phyloP scores from a whole-genome alignment of 2,329 filamentous ascomycete species.

The Leptosphaerulina australis region DNA sequence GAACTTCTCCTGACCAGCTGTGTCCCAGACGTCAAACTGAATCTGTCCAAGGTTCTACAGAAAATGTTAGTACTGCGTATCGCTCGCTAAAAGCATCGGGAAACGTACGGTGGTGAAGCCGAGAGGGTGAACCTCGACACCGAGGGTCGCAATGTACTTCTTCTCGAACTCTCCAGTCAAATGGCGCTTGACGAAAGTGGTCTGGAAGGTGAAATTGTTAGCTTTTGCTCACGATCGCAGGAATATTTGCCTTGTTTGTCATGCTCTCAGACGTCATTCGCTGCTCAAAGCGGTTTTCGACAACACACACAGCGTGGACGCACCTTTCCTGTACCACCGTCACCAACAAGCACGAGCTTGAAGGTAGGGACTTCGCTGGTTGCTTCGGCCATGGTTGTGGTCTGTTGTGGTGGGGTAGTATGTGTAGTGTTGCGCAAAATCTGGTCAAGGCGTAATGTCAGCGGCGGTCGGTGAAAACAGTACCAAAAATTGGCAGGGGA shows the following conservation, averaged over 20 bases:
- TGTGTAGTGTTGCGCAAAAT: constrained; percentile 37
- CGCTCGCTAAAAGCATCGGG: constrained; percentile 16
- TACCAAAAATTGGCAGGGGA: constrained; percentile 22
- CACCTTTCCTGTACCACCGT: constrained; percentile 99
- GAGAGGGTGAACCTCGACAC: constrained; percentile 99
- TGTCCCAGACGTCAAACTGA: constrained; percentile 99
- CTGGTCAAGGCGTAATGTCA: constrained; percentile 28
- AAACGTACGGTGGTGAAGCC: constrained; percentile 90
- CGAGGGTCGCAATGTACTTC: constrained; percentile 99
- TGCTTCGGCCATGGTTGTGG: constrained; percentile 61
- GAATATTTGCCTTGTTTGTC: constrained; percentile 3
- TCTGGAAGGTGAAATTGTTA: constrained; percentile 62
- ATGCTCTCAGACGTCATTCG: constrained; percentile 5
- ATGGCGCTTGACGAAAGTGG: constrained; percentile 99
- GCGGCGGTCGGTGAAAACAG: constrained; percentile 22
- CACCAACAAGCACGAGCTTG: constrained; percentile 99
- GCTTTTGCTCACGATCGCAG: constrained; percentile 13
- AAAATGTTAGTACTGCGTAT: constrained; percentile 29
- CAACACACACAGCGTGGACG: constrained; percentile 43
- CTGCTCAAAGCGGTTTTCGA: neutral
- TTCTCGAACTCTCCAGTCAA: constrained; percentile 99
- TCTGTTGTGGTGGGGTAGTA: constrained; percentile 42
- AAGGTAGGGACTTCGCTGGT: constrained; percentile 77
- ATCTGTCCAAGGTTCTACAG: constrained; percentile 86
- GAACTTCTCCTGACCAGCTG: constrained; percentile 98